These are phyloP conservation scores for Candida hungchunana DNA, from an alignment of 805 yeast genomes.

Conservation along the genomic window DNA sequence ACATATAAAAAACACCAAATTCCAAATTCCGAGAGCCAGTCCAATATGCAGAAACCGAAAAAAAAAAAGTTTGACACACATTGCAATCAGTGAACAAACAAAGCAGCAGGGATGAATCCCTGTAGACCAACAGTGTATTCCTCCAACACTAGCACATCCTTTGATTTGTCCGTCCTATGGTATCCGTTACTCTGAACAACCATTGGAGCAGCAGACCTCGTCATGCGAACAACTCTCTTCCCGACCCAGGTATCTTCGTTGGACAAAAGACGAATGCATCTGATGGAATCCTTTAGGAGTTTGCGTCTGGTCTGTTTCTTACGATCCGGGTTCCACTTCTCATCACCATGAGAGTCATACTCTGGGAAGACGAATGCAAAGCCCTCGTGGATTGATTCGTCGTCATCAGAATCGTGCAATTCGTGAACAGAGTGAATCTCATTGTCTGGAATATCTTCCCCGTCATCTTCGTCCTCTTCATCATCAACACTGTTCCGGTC, in stretches of 20 bases:
- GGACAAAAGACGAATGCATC: constrained; percentile 53
- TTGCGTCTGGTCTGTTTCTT: constrained; percentile 35
- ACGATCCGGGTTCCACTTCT: constrained; percentile 46
- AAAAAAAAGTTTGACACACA: too few relatives aligned
- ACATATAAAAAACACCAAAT: too few relatives aligned
- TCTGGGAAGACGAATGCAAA: too few relatives aligned
- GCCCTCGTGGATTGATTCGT: constrained; percentile 19
- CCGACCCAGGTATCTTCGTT: constrained; percentile 53
- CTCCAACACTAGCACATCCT: neutral
- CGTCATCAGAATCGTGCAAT: constrained; percentile 22
- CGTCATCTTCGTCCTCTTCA: constrained; percentile 22
- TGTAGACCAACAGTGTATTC: constrained; percentile 20
- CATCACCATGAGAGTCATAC: constrained; percentile 4
- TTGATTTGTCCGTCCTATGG: neutral
- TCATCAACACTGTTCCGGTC: neutral
- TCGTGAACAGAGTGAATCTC: constrained; percentile 19
- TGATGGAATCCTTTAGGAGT: constrained; percentile 45
- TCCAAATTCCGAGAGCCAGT: too few relatives aligned
- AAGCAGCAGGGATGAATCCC: constrained; percentile 12
- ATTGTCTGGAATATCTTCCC: constrained; percentile 15
- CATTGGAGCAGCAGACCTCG: neutral
- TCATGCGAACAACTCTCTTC: constrained; percentile 32
- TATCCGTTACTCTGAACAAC: too few relatives aligned
- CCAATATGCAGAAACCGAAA: too few relatives aligned
- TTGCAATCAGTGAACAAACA: too few relatives aligned